Evolutionary conservation across 352 stramenopile genomes (phyloP).

Genomic region (Peronospora belbahrii): DNA sequence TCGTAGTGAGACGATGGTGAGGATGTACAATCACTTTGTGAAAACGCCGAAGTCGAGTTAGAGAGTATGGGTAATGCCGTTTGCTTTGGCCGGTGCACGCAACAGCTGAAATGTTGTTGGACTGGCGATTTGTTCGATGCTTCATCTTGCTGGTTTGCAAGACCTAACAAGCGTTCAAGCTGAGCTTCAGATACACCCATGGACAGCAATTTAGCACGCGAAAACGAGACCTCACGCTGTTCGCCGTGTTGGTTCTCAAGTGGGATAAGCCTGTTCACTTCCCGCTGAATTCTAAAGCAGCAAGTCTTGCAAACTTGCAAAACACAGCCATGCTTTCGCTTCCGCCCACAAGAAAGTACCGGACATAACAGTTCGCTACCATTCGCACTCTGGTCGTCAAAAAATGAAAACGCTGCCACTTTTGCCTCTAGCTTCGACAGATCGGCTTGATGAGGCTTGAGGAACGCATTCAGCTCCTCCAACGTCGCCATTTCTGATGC

Average conservation of each 20-base stretch:
- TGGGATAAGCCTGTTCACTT: slow-evolving; percentile 14
- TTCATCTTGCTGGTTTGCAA: slow-evolving; percentile 3
- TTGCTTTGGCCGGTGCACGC: slow-evolving; percentile 27
- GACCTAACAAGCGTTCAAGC: slow-evolving; percentile 15
- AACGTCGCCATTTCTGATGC: slow-evolving; percentile 1
- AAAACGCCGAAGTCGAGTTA: neutral
- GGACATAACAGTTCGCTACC: slow-evolving; percentile 20
- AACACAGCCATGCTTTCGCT: slow-evolving; percentile 36
- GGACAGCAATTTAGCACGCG: slow-evolving; percentile 13
- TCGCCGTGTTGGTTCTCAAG: slow-evolving; percentile 2
- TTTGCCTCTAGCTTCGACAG: slow-evolving; percentile 19
- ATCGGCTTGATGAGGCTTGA: slow-evolving; percentile 16
- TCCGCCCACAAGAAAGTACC: slow-evolving; percentile 32
- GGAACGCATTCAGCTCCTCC: slow-evolving; percentile 36
- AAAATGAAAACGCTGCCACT: slow-evolving; percentile 27
- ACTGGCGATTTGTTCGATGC: neutral
- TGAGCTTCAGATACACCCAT: slow-evolving; percentile 22
- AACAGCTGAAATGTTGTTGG: slow-evolving; percentile 11
- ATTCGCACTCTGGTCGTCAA: slow-evolving; percentile 1
- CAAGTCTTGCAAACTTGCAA: slow-evolving; percentile 43
- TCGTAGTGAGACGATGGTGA: slow-evolving; percentile 18
- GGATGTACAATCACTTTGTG: neutral
- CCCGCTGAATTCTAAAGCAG: slow-evolving; percentile 38
- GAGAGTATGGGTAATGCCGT: neutral
- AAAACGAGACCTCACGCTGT: slow-evolving; percentile 8